Conservation (phyloP, 208 protist species). For the Acanthamoeba lenticulata region DNA sequence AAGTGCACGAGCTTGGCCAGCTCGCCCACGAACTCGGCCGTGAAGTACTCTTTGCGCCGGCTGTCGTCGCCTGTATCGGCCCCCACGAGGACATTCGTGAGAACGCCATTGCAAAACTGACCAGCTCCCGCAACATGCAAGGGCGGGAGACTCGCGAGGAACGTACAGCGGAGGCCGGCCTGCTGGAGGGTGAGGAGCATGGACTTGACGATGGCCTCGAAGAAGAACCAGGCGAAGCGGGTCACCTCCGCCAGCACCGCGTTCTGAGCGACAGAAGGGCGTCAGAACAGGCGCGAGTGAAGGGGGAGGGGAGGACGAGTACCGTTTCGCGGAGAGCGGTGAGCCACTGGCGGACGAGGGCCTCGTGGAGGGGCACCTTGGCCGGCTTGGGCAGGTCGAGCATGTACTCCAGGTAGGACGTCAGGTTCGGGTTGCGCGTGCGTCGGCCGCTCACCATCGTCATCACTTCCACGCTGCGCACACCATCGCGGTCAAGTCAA, state of each 20-base stretch:
- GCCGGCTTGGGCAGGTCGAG: background rate
- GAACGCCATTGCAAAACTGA: background rate
- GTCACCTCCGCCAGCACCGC: background rate
- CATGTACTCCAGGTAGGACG: constrained; percentile 27
- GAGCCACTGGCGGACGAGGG: background rate
- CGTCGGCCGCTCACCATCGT: background rate
- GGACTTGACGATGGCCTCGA: constrained; percentile 80
- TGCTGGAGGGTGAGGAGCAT: constrained; percentile 66
- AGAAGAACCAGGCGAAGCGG: constrained; percentile 80
- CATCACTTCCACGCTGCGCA: constrained; percentile 38
- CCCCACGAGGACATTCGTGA: no score
- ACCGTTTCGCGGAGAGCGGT: background rate
- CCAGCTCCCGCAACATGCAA: no score
- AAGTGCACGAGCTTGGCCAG: background rate
- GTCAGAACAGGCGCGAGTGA: background rate
- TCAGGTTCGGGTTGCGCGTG: constrained; percentile 17
- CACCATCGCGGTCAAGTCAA: background rate
- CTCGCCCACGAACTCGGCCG: background rate
- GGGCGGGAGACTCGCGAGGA: no score
- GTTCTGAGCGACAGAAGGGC: background rate
- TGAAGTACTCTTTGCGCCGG: constrained; percentile 41
- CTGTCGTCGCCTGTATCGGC: constrained; percentile 2
- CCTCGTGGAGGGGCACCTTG: constrained; percentile 32
- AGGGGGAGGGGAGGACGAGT: background rate
- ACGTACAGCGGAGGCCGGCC: background rate